Base-by-base conservation (phyloP, 768 basidiomycete species). In the Tulasnella sp. region DNA sequence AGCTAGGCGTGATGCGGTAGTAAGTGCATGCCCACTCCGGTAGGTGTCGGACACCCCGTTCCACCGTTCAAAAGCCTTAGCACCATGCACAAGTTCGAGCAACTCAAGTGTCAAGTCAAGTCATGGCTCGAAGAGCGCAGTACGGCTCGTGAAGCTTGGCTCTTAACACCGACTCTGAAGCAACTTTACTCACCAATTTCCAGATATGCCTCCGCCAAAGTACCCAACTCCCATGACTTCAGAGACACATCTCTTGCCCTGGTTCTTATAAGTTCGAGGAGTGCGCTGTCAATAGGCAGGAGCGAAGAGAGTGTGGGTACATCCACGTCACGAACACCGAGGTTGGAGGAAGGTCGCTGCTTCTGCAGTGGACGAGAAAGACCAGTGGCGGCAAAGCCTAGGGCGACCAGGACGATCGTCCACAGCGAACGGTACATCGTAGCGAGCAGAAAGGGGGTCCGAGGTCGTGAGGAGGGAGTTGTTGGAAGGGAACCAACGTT, bases 161-260 rank as follows among this genome's bases (percentile, higher is more conserved):
- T 65, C n/a, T 19, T 14, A 65, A 36, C 34, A 9, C 5, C 34
- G 37, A 65, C 35, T 14, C 19, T 5, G 63, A 36, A 22, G n/a
- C 76, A 76, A 11, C 77, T 52, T 6, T 26, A 52, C 74, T 75
- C 75, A 62, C 77, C 72, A 44, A 77, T 74, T 67, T 80, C 79
- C 17, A 77, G 75, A 5, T 78, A 68, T 12, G 78, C 77, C 59
- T 79, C 71, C 8, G 74, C 64, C 26, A 71, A 35, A 34, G 65
- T 77, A 14, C 78, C 78, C 41, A 74, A 71, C 41, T 76, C 77
- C 78, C 78, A 79, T 22, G 70, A 72, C 59, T 62, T 34, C 14
- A 65, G 35, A 29, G 70, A 72, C 8, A 44, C 37, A 12, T 39
- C 47, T 22, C 52, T 62, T 19, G 70, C 62, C 36, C 62, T 22